Conservation (phyloP, 176 grass and related monocot genomes). For the Avena atlantica region DNA sequence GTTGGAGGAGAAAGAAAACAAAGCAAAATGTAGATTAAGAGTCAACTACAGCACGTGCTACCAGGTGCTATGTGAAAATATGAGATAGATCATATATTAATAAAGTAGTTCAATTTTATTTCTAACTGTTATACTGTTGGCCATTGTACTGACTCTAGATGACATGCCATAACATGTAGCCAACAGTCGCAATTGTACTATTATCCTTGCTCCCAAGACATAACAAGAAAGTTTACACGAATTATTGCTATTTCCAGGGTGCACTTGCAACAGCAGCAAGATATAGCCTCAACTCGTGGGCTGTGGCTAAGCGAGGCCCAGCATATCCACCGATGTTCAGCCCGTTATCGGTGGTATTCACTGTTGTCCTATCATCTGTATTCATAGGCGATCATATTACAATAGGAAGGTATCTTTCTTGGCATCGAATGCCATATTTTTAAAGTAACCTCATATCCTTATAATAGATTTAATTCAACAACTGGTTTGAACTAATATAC, state of each 20-base stretch:
- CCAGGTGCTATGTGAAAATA: no score
- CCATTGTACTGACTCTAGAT: no score
- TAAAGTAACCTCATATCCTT: not conserved
- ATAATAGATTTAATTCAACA: not conserved
- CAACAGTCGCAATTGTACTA: no score
- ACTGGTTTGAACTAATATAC: not conserved
- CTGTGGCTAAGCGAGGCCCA: constrained; percentile 53
- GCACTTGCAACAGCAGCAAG: constrained; percentile 48
- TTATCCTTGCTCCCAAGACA: no score
- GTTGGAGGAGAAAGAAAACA: no score
- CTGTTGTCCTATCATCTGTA: constrained; percentile 39
- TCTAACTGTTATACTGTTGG: no score
- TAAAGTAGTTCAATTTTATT: no score
- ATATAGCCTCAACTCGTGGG: constrained; percentile 62
- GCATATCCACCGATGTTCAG: constrained; percentile 64
- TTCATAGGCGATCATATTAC: constrained; percentile 53
- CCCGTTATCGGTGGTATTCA: constrained; percentile 56
- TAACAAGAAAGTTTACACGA: no score
- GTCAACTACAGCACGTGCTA: no score
- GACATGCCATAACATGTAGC: no score
- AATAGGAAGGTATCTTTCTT: constrained; percentile 48
- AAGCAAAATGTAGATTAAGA: no score
- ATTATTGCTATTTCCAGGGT: constrained; percentile 41
- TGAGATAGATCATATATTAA: no score
- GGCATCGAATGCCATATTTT: not conserved